Evolutionary conservation across 2,329 filamentous ascomycete genomes (phyloP).

Genomic region (Sarocladium brachiariae): DNA sequence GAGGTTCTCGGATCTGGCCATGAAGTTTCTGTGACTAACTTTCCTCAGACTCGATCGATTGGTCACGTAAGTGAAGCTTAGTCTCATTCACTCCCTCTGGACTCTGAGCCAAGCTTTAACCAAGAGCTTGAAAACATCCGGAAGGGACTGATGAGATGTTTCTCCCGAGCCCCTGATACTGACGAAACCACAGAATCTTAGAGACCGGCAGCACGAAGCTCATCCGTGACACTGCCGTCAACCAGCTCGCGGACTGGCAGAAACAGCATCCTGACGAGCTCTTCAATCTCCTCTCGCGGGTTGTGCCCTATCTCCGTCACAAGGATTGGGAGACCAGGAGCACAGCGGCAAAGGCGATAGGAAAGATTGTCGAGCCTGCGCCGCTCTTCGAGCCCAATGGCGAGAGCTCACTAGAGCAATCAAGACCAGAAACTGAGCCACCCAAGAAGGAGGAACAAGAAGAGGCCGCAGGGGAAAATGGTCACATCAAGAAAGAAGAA

Average conservation of each 20-base stretch:
- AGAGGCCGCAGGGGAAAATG: slow-evolving; percentile 26
- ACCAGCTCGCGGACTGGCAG: slow-evolving; percentile 95
- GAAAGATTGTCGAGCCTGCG: slow-evolving; percentile 87
- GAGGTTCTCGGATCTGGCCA: not conserved
- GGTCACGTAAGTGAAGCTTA: slow-evolving; percentile 63
- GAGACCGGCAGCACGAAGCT: slow-evolving; percentile 95
- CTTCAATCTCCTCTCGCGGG: slow-evolving; percentile 87
- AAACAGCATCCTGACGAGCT: slow-evolving; percentile 97
- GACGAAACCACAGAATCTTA: slow-evolving; percentile 57
- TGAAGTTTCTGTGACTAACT: not conserved
- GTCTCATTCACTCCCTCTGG: not conserved
- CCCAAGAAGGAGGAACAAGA: slow-evolving; percentile 37
- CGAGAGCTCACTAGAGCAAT: slow-evolving; percentile 44
- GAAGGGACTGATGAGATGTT: too few species aligned
- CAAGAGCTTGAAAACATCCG: not conserved
- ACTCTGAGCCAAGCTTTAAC: not conserved
- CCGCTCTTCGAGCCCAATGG: slow-evolving; percentile 82
- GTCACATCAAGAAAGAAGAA: slow-evolving; percentile 48
- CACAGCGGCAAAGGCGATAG: slow-evolving; percentile 88
- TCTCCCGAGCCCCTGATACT: too few species aligned
- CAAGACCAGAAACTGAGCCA: slow-evolving; percentile 21
- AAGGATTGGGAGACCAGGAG: slow-evolving; percentile 97
- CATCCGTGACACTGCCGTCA: slow-evolving; percentile 93
- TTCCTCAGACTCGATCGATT: slow-evolving; percentile 68
- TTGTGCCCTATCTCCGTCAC: slow-evolving; percentile 90